Evolutionary conservation across 139 green algal species (phyloP).

Genomic region (Dunaliella primolecta): DNA sequence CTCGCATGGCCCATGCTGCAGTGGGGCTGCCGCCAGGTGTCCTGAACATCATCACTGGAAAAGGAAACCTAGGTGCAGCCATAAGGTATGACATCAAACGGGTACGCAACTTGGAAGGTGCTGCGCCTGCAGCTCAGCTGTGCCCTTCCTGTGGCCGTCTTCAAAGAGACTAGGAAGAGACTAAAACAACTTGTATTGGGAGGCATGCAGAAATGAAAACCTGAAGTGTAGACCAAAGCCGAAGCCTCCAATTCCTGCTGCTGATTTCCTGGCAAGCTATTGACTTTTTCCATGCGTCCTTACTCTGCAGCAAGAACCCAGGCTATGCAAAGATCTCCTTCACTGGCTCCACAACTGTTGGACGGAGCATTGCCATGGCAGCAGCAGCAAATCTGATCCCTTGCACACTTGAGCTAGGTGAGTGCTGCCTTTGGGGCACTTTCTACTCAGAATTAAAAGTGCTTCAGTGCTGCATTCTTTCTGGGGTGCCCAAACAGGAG

Average conservation of each 20-base stretch:
- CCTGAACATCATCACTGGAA: constrained; percentile 76
- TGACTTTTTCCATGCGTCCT: neutral
- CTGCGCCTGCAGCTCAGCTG: neutral
- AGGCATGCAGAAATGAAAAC: neutral
- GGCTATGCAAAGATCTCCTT: constrained; percentile 83
- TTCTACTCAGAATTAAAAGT: too few relatives aligned
- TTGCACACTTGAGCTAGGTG: constrained; percentile 70
- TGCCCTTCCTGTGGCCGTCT: neutral
- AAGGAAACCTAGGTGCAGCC: constrained; percentile 56
- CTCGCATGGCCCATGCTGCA: constrained; percentile 6
- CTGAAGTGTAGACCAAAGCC: neutral
- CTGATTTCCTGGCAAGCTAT: neutral
- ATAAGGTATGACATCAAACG: constrained; percentile 28
- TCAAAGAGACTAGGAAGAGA: neutral
- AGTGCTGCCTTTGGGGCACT: too few relatives aligned
- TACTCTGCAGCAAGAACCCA: constrained; percentile 58
- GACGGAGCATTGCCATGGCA: constrained; percentile 55
- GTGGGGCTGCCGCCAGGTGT: constrained; percentile 57
- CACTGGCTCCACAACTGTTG: constrained; percentile 75
- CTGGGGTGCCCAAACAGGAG: too few relatives aligned
- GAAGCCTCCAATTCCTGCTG: neutral
- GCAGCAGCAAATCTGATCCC: constrained; percentile 69
- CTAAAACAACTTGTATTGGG: neutral
- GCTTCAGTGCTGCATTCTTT: too few relatives aligned
- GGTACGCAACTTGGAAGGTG: neutral